phyloP scores from a whole-genome alignment of 805 yeast genomes.

The Candida glaebosa region DNA sequence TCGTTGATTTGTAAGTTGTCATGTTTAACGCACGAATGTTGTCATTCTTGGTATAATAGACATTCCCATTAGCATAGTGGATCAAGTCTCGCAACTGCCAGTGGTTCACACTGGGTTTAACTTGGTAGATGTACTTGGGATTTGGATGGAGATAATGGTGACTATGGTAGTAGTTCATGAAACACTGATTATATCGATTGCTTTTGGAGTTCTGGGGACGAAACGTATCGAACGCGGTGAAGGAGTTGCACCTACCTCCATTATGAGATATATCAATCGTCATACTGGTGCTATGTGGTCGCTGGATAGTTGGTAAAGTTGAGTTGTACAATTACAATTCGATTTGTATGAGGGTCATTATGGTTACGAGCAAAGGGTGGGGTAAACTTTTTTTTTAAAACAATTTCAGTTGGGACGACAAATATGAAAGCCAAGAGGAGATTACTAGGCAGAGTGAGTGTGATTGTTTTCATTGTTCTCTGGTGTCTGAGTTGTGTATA shows the following conservation, averaged over 20 bases:
- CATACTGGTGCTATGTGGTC: constrained; percentile 1
- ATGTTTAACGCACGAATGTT: constrained; percentile 46
- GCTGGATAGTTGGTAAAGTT: neutral
- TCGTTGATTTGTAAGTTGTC: constrained; percentile 20
- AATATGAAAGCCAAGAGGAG: too few relatives aligned
- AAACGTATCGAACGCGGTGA: neutral
- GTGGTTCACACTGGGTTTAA: constrained; percentile 42
- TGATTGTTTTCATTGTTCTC: too few relatives aligned
- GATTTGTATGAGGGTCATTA: neutral
- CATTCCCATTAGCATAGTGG: constrained; percentile 42
- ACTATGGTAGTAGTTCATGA: constrained; percentile 42
- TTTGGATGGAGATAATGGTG: constrained; percentile 34
- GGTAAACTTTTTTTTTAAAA: too few relatives aligned
- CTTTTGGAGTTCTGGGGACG: constrained; percentile 3
- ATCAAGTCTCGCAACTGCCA: constrained; percentile 85
- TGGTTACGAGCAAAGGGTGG: neutral
- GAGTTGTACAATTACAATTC: neutral
- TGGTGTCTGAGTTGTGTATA: too few relatives aligned
- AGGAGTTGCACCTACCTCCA: neutral
- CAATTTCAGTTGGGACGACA: too few relatives aligned
- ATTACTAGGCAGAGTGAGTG: too few relatives aligned
- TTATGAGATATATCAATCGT: constrained; percentile 3
- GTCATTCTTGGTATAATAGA: constrained; percentile 59
- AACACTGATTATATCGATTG: constrained; percentile 23
- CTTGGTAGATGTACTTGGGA: constrained; percentile 31